These are phyloP conservation scores for Spathaspora gorwiae DNA, from an alignment of 805 yeast species.

Conservation along the genomic window DNA sequence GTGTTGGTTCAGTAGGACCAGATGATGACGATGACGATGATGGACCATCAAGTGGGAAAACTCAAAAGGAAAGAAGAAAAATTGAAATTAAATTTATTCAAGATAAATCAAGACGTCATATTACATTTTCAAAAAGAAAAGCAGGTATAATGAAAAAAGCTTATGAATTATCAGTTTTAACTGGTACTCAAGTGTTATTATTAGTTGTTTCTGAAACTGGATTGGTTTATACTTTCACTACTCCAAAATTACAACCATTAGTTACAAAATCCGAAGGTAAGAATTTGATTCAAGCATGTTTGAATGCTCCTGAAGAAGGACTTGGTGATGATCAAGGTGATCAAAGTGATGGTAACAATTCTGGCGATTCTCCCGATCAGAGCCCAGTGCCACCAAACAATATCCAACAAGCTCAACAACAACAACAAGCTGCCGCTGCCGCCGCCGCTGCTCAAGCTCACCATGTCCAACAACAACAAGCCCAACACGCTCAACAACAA, in stretches of 20 bases:
- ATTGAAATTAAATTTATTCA: constrained; percentile 96
- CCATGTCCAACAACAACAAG: constrained; percentile 23
- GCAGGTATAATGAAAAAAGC: constrained; percentile 99
- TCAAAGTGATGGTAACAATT: constrained; percentile 49
- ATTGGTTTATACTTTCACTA: constrained; percentile 93
- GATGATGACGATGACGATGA: constrained; percentile 53
- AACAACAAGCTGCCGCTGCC: constrained; percentile 16
- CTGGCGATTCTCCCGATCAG: constrained; percentile 37
- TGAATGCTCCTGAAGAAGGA: constrained; percentile 92
- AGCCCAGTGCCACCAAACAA: constrained; percentile 27
- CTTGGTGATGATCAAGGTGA: constrained; percentile 59
- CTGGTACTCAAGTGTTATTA: constrained; percentile 94
- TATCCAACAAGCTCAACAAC: constrained; percentile 22
- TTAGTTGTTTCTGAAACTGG: constrained; percentile 98
- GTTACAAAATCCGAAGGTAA: constrained; percentile 98
- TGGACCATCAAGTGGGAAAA: constrained; percentile 42
- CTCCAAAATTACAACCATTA: constrained; percentile 97
- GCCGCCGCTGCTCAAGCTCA: constrained; percentile 13
- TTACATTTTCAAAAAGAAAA: constrained; percentile 95
- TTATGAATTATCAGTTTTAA: constrained; percentile 92
- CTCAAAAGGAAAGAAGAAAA: constrained; percentile 66
- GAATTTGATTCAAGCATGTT: constrained; percentile 91
- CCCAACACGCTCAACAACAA: constrained; percentile 17
- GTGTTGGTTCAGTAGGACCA: constrained; percentile 16
- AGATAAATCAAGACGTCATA: constrained; percentile 96